Base-by-base conservation (phyloP, 108 stramenopile species). In the Nitzschia sp. region DNA sequence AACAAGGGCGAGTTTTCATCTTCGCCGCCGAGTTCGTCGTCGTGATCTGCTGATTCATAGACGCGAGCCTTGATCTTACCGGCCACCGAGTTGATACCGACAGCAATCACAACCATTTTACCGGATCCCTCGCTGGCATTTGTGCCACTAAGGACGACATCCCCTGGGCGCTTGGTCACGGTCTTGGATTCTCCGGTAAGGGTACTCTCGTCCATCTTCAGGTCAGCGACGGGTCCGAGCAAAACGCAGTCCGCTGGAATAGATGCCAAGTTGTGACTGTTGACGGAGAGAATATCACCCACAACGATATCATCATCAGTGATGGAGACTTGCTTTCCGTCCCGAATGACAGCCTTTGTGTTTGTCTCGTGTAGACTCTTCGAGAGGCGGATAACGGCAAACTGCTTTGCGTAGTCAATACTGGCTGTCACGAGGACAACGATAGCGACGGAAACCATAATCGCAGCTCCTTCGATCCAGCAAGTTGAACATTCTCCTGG, bases 171-270 rank as follows among this genome's bases (percentile, higher is more conserved):
- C 82, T 99, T 99, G 56, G 77, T 30, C 53, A 97, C 78, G 33
- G 89, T 73, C 23, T 90, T 86, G 6, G 95, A 87, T 75, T 99
- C 99, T 34, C 99, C 99, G 9, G 99, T 99, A 28, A 99, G 76
- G 6, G 88, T 69, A 9, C 80, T 75, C 79, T 99, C 97, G 73
- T 98, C 93, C 78, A 93, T 88, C 57, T 86, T 85, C 44, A 99
- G 79, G 58, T 91, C 95, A 2, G 78, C 77, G 21, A 85, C 94
- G 17, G 89, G 88, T 47, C 91, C 91, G 23, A 97, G 56, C 38
- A 98, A 78, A n/a, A 98, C 73, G 66, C 96, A 97, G 73, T 99
- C 97, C 13, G 95, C 96, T 3, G 97, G 96, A 41, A 99, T 91
- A 19, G 80, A 80, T 11, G 92, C 88, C 13, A 85, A 70, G 62